These are phyloP conservation scores for Fusarium sp. DNA, from an alignment of 2,329 filamentous ascomycete genomes.

Conservation along the genomic window DNA sequence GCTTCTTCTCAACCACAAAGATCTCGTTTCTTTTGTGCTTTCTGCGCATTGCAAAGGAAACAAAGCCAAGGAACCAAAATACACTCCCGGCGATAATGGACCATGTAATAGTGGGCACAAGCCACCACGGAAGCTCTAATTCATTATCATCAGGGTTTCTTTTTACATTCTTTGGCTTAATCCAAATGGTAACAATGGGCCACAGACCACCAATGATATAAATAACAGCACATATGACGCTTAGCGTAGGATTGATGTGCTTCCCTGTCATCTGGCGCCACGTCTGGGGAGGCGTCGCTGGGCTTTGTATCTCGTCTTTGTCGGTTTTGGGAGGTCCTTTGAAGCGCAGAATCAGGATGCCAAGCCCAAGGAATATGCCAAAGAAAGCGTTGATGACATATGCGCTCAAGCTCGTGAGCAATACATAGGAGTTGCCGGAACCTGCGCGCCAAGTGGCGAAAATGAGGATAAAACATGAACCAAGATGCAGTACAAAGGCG, in stretches of 20 bases:
- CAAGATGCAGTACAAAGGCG: constrained; percentile 50
- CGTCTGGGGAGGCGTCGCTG: constrained; percentile 29
- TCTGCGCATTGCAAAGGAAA: constrained; percentile 45
- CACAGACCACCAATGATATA: constrained; percentile 50
- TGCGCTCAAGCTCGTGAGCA: constrained; percentile 49
- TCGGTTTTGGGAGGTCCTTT: constrained; percentile 47
- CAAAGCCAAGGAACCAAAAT: constrained; percentile 52
- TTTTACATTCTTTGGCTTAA: constrained; percentile 35
- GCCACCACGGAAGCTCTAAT: constrained; percentile 44
- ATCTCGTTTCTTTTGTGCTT: constrained; percentile 48
- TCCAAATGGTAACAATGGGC: constrained; percentile 50
- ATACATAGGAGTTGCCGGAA: constrained; percentile 45
- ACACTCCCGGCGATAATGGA: constrained; percentile 44
- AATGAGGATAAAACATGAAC: constrained; percentile 51
- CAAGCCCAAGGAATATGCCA: constrained; percentile 49
- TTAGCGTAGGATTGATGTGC: constrained; percentile 47
- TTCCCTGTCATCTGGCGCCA: constrained; percentile 50
- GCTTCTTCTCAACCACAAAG: constrained; percentile 51
- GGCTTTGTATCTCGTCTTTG: constrained; percentile 19
- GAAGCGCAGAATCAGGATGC: constrained; percentile 52
- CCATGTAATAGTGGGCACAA: constrained; percentile 49
- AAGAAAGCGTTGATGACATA: constrained; percentile 53
- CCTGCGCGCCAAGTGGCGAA: constrained; percentile 48
- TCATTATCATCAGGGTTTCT: neutral
- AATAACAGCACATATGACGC: constrained; percentile 47